Percentiles rank a stretch among this genome's conserved stretches.
These are phyloP conservation scores for Basipetospora sp. DNA, from an alignment of 2,329 filamentous ascomycete genomes.

Conservation along the genomic window DNA sequence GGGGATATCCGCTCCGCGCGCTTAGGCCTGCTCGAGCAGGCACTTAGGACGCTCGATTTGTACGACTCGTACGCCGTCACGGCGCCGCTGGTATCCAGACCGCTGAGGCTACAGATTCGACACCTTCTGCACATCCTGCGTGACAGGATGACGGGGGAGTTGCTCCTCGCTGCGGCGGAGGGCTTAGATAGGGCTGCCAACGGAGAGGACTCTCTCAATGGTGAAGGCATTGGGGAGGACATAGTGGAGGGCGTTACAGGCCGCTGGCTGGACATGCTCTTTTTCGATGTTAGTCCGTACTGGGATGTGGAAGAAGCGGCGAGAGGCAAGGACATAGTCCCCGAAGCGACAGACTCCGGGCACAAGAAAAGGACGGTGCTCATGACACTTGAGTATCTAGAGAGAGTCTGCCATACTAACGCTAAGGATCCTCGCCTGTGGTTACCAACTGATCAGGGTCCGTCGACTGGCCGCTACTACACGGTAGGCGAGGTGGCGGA, in stretches of 20 bases:
- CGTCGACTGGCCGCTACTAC: background rate
- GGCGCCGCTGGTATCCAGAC: background rate
- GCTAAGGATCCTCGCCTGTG: no score
- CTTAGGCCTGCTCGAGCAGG: background rate
- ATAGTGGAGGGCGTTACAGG: background rate
- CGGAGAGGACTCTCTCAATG: background rate
- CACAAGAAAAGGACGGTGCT: no score
- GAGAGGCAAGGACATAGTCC: no score
- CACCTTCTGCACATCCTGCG: background rate
- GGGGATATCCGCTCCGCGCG: background rate
- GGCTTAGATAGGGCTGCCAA: background rate
- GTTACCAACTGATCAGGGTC: no score
- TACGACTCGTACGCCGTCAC: background rate
- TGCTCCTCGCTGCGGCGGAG: background rate
- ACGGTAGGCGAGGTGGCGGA: slow-evolving; percentile 3
- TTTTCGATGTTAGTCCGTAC: background rate
- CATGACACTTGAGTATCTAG: no score
- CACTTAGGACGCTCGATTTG: background rate
- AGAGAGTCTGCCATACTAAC: no score
- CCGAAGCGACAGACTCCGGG: no score
- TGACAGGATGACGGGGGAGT: background rate
- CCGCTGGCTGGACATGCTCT: background rate
- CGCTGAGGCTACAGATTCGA: background rate
- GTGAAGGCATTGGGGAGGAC: background rate
- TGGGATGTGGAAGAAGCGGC: no score